phyloP scores from a whole-genome alignment of 2,329 filamentous ascomycete genomes.

The Capronia americana region DNA sequence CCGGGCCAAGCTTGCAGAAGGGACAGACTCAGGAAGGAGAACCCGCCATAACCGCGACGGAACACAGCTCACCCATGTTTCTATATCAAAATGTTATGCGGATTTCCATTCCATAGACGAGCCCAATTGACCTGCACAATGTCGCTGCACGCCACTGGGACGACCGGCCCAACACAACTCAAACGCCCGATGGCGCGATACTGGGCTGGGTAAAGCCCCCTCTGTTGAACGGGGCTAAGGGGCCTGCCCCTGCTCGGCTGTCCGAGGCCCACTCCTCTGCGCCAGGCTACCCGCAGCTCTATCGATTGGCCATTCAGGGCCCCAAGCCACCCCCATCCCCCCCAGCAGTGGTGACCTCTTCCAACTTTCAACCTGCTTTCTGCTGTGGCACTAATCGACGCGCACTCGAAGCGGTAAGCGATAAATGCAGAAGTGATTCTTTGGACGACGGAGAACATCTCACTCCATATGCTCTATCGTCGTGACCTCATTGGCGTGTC shows the following conservation, averaged over 20 bases:
- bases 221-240: constrained; percentile 2
- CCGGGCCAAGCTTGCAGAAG: background rate
- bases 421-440: background rate
- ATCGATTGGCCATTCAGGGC: constrained; percentile 13
- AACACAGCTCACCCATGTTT: constrained; percentile 6
- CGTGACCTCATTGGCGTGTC: background rate
- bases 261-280: constrained; percentile 5
- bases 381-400: background rate
- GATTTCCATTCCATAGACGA: constrained; percentile 10
- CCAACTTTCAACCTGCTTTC: constrained; percentile 3
- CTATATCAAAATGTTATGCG: constrained; percentile 23
- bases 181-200: constrained; percentile 25
- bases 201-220: constrained; percentile 17
- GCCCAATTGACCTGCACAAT: background rate
- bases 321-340: background rate
- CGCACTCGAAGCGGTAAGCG: background rate
- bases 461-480: constrained; percentile 7
- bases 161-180: constrained; percentile 19
- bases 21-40: background rate
- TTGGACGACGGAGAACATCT: background rate
- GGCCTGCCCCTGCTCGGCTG: constrained; percentile 12
- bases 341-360: background rate
- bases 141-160: constrained; percentile 4
- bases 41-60: background rate
- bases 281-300: background rate